Percentiles rank a stretch among this genome's conserved stretches.
These are phyloP conservation scores for Catunica adiposa DNA, from an alignment of 2,329 filamentous ascomycete genomes.

Conservation along the genomic window DNA sequence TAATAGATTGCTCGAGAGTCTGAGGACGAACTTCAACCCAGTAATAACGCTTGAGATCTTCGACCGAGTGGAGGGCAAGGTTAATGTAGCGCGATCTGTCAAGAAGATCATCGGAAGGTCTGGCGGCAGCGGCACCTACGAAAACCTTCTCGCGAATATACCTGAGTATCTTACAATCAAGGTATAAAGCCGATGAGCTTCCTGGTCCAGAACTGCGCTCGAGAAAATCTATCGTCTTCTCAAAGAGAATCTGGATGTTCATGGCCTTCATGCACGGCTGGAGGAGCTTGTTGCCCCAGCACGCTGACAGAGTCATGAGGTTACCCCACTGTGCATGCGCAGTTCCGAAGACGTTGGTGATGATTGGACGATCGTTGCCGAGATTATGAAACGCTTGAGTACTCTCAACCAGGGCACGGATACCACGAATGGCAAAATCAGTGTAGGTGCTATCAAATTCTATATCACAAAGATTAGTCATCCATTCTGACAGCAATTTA, in stretches of 20 bases:
- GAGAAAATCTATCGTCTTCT: constrained; percentile 63
- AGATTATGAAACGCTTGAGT: constrained; percentile 64
- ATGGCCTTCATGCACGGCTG: constrained; percentile 37
- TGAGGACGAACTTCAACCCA: background rate
- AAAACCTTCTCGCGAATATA: constrained; percentile 34
- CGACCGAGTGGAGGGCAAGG: constrained; percentile 5
- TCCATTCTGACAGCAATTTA: too few relatives aligned
- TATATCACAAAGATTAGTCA: too few relatives aligned
- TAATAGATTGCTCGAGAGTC: too few relatives aligned
- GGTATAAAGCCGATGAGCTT: constrained; percentile 44
- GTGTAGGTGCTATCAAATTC: too few relatives aligned
- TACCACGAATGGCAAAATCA: constrained; percentile 46
- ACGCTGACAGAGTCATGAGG: constrained; percentile 73
- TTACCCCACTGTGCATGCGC: constrained; percentile 98
- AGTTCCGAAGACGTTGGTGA: constrained; percentile 94
- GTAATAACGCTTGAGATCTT: background rate
- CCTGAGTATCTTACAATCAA: constrained; percentile 59
- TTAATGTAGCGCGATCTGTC: background rate
- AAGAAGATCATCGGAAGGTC: background rate
- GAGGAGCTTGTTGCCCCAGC: constrained; percentile 51
- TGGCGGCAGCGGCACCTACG: background rate
- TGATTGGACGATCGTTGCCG: constrained; percentile 50
- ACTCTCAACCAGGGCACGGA: constrained; percentile 65
- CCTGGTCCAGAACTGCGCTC: constrained; percentile 52
- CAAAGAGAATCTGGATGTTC: constrained; percentile 43